Conservation (phyloP, 129 eudicot genomes). For the Apium graveolens region DNA sequence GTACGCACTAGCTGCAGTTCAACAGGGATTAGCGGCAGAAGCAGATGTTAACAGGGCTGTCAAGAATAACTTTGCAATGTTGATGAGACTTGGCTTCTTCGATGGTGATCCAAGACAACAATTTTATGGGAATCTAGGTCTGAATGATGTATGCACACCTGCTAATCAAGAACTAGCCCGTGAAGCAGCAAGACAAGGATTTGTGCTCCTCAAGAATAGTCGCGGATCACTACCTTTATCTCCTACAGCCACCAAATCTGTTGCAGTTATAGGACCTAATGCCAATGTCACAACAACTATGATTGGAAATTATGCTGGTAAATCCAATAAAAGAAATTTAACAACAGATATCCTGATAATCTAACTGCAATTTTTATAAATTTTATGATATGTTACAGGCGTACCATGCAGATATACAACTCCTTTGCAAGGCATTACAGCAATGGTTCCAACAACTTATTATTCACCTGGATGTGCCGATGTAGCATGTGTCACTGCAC, state of each 20-base stretch:
- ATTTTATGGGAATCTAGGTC: constrained; percentile 41
- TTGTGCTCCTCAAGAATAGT: constrained; percentile 54
- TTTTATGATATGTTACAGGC: constrained; percentile 22
- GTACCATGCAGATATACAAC: constrained; percentile 48
- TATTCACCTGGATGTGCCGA: constrained; percentile 37
- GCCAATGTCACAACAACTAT: constrained; percentile 52
- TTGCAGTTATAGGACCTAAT: constrained; percentile 71
- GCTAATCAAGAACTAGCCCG: constrained; percentile 50
- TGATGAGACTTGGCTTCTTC: constrained; percentile 68
- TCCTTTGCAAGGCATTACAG: constrained; percentile 49
- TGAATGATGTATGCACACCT: constrained; percentile 50
- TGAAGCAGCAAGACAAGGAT: constrained; percentile 63
- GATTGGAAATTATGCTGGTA: constrained; percentile 68
- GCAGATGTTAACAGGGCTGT: constrained; percentile 37
- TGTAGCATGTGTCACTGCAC: constrained; percentile 33
- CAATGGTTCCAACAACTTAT: constrained; percentile 25
- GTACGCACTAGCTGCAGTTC: constrained; percentile 35
- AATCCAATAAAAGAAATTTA: not conserved
- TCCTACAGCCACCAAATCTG: constrained; percentile 30
- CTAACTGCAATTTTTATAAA: not conserved
- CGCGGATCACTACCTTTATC: constrained; percentile 40
- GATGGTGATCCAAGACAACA: constrained; percentile 56
- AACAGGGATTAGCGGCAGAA: constrained; percentile 34
- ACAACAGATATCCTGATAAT: not conserved
- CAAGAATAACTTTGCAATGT: constrained; percentile 42